Conservation (phyloP, 768 basidiomycete species). For the Leccinum subgranulosum region DNA sequence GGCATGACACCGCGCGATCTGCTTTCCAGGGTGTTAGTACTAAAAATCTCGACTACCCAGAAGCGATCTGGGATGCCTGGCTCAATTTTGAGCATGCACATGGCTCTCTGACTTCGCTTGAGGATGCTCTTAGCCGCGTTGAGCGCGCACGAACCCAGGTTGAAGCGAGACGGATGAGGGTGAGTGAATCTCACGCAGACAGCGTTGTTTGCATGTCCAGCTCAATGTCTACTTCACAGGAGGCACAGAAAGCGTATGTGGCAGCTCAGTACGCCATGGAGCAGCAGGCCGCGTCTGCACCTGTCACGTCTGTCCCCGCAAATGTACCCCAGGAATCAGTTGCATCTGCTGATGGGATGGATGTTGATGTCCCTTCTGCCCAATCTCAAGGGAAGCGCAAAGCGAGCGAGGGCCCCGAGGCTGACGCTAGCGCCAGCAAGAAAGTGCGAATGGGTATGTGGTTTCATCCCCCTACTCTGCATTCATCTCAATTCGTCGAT, state of each 20-base stretch:
- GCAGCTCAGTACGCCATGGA: constrained; percentile 46
- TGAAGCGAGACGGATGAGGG: constrained; percentile 63
- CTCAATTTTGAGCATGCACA: constrained; percentile 81
- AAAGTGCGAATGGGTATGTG: constrained; percentile 58
- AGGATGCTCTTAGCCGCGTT: constrained; percentile 59
- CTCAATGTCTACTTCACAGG: constrained; percentile 36
- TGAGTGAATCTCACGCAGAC: constrained; percentile 25
- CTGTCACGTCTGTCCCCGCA: constrained; percentile 25
- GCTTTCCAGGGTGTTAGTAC: constrained; percentile 63
- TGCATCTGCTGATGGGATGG: constrained; percentile 34
- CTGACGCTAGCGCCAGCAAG: constrained; percentile 51
- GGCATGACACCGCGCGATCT: constrained; percentile 58
- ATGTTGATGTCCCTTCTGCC: constrained; percentile 37
- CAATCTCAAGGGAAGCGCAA: constrained; percentile 57
- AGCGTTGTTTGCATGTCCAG: neutral
- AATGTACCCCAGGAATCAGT: neutral
- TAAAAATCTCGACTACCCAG: constrained; percentile 91
- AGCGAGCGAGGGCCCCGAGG: constrained; percentile 47
- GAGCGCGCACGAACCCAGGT: constrained; percentile 62
- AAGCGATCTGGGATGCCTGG: constrained; percentile 92
- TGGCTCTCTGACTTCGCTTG: constrained; percentile 67
- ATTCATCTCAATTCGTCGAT: neutral
- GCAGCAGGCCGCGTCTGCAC: constrained; percentile 35
- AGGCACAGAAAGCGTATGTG: constrained; percentile 57
- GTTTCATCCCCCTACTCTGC: neutral